phyloP scores from a whole-genome alignment of 2,329 filamentous ascomycete species.

The Penicillium glabrum region DNA sequence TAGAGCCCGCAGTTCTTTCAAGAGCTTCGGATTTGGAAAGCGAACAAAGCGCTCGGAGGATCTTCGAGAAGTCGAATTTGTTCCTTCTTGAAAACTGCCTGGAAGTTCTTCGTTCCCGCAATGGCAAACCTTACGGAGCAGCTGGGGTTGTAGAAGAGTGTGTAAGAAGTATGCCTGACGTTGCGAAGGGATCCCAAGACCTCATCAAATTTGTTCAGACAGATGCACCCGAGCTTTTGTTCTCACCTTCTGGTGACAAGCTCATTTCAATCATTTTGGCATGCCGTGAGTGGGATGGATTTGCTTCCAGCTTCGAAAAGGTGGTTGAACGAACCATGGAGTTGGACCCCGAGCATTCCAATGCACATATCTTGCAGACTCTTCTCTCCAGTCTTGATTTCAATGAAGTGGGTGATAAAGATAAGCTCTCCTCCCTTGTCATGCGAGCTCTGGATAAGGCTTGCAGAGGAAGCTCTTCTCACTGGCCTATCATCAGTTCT shows the following conservation, averaged over 20 bases:
- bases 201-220: conserved; percentile 56
- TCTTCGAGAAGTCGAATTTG: conserved; percentile 37
- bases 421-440: conserved; percentile 35
- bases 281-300: conserved; percentile 47
- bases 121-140: conserved; percentile 68
- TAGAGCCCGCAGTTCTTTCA: conserved; percentile 47
- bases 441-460: conserved; percentile 38
- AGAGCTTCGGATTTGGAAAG: conserved; percentile 23
- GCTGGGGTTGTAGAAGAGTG: conserved; percentile 58
- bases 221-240: conserved; percentile 59
- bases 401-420: conserved; percentile 35
- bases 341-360: conserved; percentile 31
- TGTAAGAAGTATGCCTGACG: conserved; percentile 44
- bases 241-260: conserved; percentile 67
- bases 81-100: conserved; percentile 51
- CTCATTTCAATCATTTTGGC: conserved; percentile 66
- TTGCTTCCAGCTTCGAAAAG: conserved; percentile 40
- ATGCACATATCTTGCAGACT: conserved; percentile 37
- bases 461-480: conserved; percentile 33
- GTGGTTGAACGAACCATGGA: conserved; percentile 36
- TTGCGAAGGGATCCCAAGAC: conserved; percentile 42
- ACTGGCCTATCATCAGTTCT: conserved; percentile 41
- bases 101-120: conserved; percentile 51
- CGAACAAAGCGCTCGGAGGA: conserved; percentile 28
- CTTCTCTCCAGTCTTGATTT: conserved; percentile 39